A percentile compares a stretch with the other conserved stretches of the same genome.
phyloP scores from a whole-genome alignment of 352 stramenopile genomes.

The Phytophthora pseudosyringae region DNA sequence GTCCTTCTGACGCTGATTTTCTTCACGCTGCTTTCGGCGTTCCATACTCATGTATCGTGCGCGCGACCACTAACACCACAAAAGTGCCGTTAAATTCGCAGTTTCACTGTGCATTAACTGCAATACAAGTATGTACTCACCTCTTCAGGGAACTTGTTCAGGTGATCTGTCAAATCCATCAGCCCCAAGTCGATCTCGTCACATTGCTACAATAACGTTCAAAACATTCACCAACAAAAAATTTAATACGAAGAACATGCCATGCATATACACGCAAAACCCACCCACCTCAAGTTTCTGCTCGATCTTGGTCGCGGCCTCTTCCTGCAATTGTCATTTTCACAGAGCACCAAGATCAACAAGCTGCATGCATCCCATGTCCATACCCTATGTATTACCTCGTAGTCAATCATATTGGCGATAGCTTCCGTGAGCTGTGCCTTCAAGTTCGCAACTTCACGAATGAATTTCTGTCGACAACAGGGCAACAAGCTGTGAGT shows the following conservation, averaged over 20 bases:
- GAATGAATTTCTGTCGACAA: constrained; percentile 66
- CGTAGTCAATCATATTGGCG: constrained; percentile 62
- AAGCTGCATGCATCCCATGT: neutral
- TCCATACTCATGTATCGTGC: constrained; percentile 59
- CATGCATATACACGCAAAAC: neutral
- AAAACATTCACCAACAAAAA: constrained; percentile 9
- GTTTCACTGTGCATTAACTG: neutral
- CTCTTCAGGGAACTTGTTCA: constrained; percentile 71
- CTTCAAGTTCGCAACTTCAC: constrained; percentile 60
- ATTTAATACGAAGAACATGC: neutral
- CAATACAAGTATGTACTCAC: constrained; percentile 38
- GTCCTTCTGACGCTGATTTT: constrained; percentile 70
- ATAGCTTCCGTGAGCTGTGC: constrained; percentile 56
- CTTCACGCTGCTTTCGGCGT: constrained; percentile 61
- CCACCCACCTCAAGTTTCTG: constrained; percentile 67
- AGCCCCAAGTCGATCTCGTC: constrained; percentile 84
- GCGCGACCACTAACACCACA: constrained; percentile 55
- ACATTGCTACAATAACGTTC: constrained; percentile 59
- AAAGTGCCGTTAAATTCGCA: neutral
- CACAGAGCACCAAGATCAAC: constrained; percentile 1
- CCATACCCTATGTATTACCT: constrained; percentile 43
- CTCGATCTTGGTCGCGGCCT: constrained; percentile 68
- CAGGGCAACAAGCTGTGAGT: constrained; percentile 6
- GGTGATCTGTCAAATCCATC: constrained; percentile 74
- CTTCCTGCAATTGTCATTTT: constrained; percentile 41